Conservation (phyloP, 129 eudicot species). For the Escallonia herrerae region DNA sequence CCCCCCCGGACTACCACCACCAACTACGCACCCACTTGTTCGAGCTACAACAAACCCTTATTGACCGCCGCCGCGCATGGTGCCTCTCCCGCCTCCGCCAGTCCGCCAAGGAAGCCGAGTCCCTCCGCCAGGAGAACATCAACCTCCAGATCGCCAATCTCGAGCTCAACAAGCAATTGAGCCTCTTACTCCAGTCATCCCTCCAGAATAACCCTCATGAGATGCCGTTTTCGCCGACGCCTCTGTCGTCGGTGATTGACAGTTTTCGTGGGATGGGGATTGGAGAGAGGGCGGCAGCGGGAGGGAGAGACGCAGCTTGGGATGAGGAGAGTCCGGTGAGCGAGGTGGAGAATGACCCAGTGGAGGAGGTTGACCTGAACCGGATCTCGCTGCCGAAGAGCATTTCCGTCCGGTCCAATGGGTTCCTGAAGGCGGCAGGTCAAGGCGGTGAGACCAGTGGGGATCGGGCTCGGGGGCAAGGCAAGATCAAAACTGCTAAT, state of each 20-base stretch:
- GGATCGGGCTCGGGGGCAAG: slow-evolving; percentile 24
- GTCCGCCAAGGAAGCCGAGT: slow-evolving; percentile 51
- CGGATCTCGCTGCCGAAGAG: slow-evolving; percentile 79
- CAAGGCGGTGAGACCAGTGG: slow-evolving; percentile 28
- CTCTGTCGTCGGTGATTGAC: slow-evolving; percentile 17
- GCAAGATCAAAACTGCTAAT: slow-evolving; percentile 35
- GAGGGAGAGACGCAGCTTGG: slow-evolving; percentile 22
- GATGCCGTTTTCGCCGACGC: not conserved
- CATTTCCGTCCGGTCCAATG: slow-evolving; percentile 78
- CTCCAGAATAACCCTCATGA: slow-evolving; percentile 10
- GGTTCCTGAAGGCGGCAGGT: slow-evolving; percentile 48
- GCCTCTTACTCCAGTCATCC: slow-evolving; percentile 34
- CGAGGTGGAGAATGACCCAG: slow-evolving; percentile 37
- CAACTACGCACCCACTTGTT: slow-evolving; percentile 13
- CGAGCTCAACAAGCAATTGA: slow-evolving; percentile 45
- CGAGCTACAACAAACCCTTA: slow-evolving; percentile 49
- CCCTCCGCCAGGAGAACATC: slow-evolving; percentile 80
- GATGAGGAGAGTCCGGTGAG: slow-evolving; percentile 27
- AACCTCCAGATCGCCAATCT: slow-evolving; percentile 60
- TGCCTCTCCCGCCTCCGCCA: slow-evolving; percentile 53
- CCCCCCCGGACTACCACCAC: slow-evolving; percentile 15
- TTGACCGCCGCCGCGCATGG: slow-evolving; percentile 40
- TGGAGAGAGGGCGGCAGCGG: slow-evolving; percentile 22
- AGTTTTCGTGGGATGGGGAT: slow-evolving; percentile 31
- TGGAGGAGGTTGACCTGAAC: slow-evolving; percentile 28